Base-by-base conservation (phyloP, 371 early-diverging fungal genomes). In the Syncephalastrum monosporum region DNA sequence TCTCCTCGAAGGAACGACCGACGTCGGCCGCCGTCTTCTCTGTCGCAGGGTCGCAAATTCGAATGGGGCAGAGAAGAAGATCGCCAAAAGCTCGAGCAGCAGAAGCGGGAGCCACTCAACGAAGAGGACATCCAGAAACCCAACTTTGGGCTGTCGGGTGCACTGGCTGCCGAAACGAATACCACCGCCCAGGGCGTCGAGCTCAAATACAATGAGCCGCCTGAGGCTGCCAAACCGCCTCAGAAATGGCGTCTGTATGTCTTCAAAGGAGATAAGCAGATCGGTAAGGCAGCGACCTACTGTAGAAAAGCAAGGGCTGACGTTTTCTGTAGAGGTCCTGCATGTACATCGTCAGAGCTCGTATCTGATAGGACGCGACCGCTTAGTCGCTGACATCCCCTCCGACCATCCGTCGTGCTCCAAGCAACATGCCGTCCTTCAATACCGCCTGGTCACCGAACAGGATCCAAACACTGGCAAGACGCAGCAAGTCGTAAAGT, bases 391-490 rank as follows among this genome's bases (percentile, higher is more conserved):
- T 0, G 97, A 97, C 74, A 87, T 97, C 42, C 92, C 96, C 7
- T 75, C 91, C 0, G 94, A 93, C 64, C 94, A 94, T 59, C 93
- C 92, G 10, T 91, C 92, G 0, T 91, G 90, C 59, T 91, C 91
- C 3, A 85, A 84, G 51, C 87, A 97, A 69, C 98, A 97, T 63
- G 95, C 96, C 3, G 98, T 90, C 0, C 60, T 97, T 23, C 97
- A 93, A 68, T 93, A 76, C 68, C 82, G 95, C 47, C 83, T 79
- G 33, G 73, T 90, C 3, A 66, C 68, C 12, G 79, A 80, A 44
- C 68, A 62, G 1, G 71, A 77, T 51, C 47, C 68, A 43, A 56
- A 58, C 1, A 62, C 51, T 29, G 71, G 76, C 1, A 69, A 75
- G 47, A 41, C 65, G 0, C 67, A 68, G 10, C 68, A 72, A 15